Base-by-base conservation (phyloP, 2,329 filamentous ascomycete species). In the Xylariomycetidae sp. region DNA sequence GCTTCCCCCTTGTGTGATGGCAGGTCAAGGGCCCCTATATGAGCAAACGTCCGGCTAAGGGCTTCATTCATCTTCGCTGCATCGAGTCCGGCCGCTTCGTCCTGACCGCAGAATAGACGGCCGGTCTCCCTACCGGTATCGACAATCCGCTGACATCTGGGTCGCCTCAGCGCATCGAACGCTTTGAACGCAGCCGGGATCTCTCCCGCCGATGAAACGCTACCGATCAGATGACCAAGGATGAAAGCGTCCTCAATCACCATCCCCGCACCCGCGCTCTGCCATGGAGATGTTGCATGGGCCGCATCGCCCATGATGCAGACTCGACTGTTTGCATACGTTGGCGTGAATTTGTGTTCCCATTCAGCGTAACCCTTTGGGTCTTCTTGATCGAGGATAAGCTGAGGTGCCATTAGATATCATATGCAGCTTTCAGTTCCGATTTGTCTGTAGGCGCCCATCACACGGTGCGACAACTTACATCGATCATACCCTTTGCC, bases 261-360 rank as follows among this genome's bases (percentile, higher is more conserved):
- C 8, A 23, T 23, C 8, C 20, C 20, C 8, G 20, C 20, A n/a
- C 20, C 20, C 8, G 20, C 35, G 18, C 31, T 30, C 6, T 37
- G 30, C 34, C 38, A 37, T 4, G 34, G 38, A 16, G 34, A n/a
- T 16, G 30, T 16, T n/a, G 30, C 30, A 18, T 32, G 37, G 14
- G 37, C 37, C 4, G 37, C 37, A 20, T 40, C 37, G 27, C 34
- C 30, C 12, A 37, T 20, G 13, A 40, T 33, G 18, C 37, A 40
- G 14, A 37, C 23, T 19, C 17, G 30, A 2, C 19, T 19, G 27
- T 37, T 36, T 11, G 37, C 34, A 25, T 40, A 40, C 3, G 37
- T 40, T 11, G 37, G 30, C 17, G 37, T 40, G 14, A 8, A 18
- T 20, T 34, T 40, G 16, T 40, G 37, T 22, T 40, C 37, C 25